These are phyloP conservation scores for Suillus paluster DNA, from an alignment of 768 basidiomycete species.

Conservation along the genomic window DNA sequence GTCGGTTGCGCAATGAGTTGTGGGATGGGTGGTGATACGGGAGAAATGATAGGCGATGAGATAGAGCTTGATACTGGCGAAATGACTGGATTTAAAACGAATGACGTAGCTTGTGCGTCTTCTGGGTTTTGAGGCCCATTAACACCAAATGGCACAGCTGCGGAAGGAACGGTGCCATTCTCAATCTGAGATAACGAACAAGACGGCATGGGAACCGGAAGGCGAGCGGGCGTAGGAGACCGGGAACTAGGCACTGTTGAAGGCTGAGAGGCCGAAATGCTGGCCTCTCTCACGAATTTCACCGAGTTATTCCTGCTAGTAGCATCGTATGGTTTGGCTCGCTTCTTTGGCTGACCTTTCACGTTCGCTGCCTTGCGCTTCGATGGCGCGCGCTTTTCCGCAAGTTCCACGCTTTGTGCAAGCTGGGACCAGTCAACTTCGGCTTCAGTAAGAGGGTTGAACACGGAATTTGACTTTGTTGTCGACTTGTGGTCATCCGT, in stretches of 20 bases:
- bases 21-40: conserved; percentile 16
- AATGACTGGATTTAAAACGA: conserved; percentile 20
- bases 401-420: conserved; percentile 20
- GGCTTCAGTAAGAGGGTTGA: conserved; percentile 40
- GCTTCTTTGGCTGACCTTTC: conserved; percentile 55
- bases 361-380: conserved; percentile 51
- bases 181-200: conserved; percentile 9
- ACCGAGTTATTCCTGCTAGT: conserved; percentile 33
- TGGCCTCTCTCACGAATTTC: conserved; percentile 61
- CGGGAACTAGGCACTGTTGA: conserved; percentile 40
- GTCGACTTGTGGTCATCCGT: conserved; percentile 98
- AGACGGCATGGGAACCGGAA: conserved; percentile 22
- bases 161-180: conserved; percentile 5
- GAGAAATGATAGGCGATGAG: conserved; percentile 14
- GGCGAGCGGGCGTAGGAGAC: conserved; percentile 34
- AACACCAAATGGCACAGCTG: conserved; percentile 2
- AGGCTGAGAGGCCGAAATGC: conserved; percentile 41
- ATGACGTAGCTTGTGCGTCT: conserved; percentile 10
- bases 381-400: conserved; percentile 44
- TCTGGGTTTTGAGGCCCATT: conserved; percentile 9
- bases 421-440: conserved; percentile 58
- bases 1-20: conserved; percentile 45
- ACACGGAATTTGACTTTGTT: conserved; percentile 29
- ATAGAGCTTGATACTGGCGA: conserved; percentile 21
- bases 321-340: conserved; percentile 74